These are phyloP conservation scores for Lomentospora prolificans DNA, from an alignment of 2,329 filamentous ascomycete species.

Conservation along the genomic window DNA sequence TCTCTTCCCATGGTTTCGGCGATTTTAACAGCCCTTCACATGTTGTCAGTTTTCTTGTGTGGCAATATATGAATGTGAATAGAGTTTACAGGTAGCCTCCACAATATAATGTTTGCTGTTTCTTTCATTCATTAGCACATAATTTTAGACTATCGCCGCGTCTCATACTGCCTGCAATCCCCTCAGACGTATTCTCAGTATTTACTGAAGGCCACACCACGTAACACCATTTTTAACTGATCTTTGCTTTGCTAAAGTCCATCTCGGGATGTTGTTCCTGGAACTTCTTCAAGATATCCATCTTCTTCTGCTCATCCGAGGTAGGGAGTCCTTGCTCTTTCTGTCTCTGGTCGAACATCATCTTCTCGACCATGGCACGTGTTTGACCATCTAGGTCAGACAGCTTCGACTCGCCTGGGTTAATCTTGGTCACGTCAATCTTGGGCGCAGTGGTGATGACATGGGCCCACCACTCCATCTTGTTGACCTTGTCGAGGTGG, in stretches of 20 bases:
- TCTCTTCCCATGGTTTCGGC: constrained; percentile 35
- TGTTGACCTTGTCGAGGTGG: constrained; percentile 90
- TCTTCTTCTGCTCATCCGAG: constrained; percentile 92
- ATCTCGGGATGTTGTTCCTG: constrained; percentile 68
- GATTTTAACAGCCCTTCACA: constrained; percentile 58
- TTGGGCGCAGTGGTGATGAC: constrained; percentile 77
- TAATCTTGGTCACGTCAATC: constrained; percentile 93
- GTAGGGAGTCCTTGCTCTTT: constrained; percentile 86
- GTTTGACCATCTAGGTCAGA: constrained; percentile 92
- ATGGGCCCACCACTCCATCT: constrained; percentile 98
- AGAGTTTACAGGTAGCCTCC: too few relatives aligned
- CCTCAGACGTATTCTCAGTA: too few relatives aligned
- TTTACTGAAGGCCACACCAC: too few relatives aligned
- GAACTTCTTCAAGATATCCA: constrained; percentile 88
- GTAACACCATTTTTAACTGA: too few relatives aligned
- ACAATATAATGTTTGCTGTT: too few relatives aligned
- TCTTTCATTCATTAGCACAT: too few relatives aligned
- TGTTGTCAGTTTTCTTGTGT: too few relatives aligned
- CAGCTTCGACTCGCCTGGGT: constrained; percentile 84
- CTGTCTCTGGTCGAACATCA: constrained; percentile 98
- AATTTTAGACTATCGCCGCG: too few relatives aligned
- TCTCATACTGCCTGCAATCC: too few relatives aligned
- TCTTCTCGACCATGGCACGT: constrained; percentile 97
- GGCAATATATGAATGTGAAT: too few relatives aligned
- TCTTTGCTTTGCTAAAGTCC: constrained; percentile 63